Evolutionary conservation across 2,329 filamentous ascomycete genomes (phyloP).

Genomic region (Xylariaceae sp.): DNA sequence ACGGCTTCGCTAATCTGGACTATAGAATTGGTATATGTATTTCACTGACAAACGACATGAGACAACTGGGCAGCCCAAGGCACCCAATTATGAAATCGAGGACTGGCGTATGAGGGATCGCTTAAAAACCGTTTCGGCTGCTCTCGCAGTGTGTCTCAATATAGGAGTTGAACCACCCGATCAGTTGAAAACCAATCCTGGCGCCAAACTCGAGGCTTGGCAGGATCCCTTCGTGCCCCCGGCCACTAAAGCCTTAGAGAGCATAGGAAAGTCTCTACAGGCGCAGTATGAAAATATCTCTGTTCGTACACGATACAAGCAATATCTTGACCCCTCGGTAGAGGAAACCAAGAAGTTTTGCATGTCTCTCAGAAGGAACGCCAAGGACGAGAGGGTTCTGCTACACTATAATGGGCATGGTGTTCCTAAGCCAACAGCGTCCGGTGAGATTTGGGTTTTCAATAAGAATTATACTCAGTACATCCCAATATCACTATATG

Average conservation of each 20-base stretch:
- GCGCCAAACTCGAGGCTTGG: constrained; percentile 95
- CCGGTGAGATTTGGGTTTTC: constrained; percentile 98
- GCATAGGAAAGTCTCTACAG: constrained; percentile 95
- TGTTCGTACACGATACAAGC: constrained; percentile 94
- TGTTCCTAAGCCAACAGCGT: constrained; percentile 92
- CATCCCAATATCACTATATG: constrained; percentile 93
- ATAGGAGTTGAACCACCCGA: constrained; percentile 98
- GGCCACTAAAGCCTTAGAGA: constrained; percentile 84
- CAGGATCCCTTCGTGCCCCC: constrained; percentile 85
- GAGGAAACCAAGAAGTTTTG: constrained; percentile 98
- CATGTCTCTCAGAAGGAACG: constrained; percentile 84
- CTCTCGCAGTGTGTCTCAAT: constrained; percentile 92
- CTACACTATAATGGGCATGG: constrained; percentile 99
- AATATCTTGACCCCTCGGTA: constrained; percentile 93
- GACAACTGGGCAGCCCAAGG: constrained; percentile 85
- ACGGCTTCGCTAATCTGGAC: constrained; percentile 23
- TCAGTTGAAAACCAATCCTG: constrained; percentile 92
- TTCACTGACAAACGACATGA: constrained; percentile 98
- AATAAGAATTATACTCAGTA: constrained; percentile 99
- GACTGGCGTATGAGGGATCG: constrained; percentile 98
- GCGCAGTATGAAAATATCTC: constrained; percentile 95
- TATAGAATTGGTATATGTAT: constrained; percentile 98
- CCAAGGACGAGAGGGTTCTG: constrained; percentile 94
- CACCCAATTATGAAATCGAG: constrained; percentile 69
- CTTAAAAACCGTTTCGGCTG: constrained; percentile 94